These are phyloP conservation scores for Fusarium floridanum DNA, from an alignment of 2,329 filamentous ascomycete genomes.

Conservation along the genomic window DNA sequence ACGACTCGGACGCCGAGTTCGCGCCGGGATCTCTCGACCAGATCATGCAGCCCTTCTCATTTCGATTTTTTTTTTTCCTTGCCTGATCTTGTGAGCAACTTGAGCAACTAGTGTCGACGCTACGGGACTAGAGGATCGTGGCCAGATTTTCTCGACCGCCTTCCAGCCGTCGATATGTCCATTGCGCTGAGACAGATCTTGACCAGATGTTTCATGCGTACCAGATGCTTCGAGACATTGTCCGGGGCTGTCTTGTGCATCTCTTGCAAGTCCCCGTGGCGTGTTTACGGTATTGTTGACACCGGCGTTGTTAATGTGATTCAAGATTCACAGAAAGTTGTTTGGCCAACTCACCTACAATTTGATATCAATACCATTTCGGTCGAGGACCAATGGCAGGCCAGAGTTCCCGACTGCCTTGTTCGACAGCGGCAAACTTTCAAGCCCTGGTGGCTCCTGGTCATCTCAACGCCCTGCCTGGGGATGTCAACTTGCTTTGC, in stretches of 20 bases:
- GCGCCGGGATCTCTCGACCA: slow-evolving; percentile 45
- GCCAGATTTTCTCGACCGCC: slow-evolving; percentile 21
- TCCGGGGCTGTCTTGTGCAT: slow-evolving; percentile 1
- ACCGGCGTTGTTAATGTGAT: neutral
- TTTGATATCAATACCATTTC: slow-evolving; percentile 5
- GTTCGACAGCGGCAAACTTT: slow-evolving; percentile 6
- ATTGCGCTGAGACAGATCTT: slow-evolving; percentile 18
- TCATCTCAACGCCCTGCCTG: slow-evolving; percentile 2
- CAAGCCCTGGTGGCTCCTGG: neutral
- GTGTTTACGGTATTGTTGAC: slow-evolving; percentile 10
- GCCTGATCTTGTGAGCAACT: slow-evolving; percentile 42
- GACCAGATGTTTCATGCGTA: slow-evolving; percentile 8
- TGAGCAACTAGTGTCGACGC: slow-evolving; percentile 42
- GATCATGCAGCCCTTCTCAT: slow-evolving; percentile 42
- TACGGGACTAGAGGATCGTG: slow-evolving; percentile 29
- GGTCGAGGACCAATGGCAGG: slow-evolving; percentile 11
- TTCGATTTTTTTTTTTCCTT: slow-evolving; percentile 34
- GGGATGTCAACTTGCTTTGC: slow-evolving; percentile 25
- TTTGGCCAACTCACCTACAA: slow-evolving; percentile 1
- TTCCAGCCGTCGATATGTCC: slow-evolving; percentile 6
- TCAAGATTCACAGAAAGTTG: neutral
- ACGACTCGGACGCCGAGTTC: slow-evolving; percentile 47
- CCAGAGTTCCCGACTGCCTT: slow-evolving; percentile 3
- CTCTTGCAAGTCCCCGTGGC: neutral
- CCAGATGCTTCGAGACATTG: slow-evolving; percentile 4